These are phyloP conservation scores for Thelephora aurantiotincta DNA, from an alignment of 768 basidiomycete species.

Conservation along the genomic window DNA sequence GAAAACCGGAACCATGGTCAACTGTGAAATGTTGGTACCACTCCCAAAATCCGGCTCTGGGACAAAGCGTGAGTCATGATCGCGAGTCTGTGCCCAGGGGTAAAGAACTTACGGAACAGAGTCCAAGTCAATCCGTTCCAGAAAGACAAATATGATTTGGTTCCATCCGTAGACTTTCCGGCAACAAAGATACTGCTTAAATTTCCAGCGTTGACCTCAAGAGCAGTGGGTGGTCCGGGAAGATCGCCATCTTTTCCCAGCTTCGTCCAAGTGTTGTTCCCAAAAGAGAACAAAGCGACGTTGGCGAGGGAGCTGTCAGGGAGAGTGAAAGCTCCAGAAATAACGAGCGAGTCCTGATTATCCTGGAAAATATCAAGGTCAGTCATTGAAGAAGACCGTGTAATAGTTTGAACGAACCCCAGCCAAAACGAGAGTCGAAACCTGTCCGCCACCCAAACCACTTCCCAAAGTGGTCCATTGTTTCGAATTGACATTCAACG, in stretches of 20 bases:
- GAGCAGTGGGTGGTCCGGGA: conserved; percentile 82
- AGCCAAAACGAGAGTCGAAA: conserved; percentile 65
- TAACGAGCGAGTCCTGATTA: conserved; percentile 57
- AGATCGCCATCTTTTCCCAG: conserved; percentile 47
- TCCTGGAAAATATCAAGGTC: conserved; percentile 23
- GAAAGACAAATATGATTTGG: conserved; percentile 58
- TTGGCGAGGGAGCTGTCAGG: conserved; percentile 50
- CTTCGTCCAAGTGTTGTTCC: conserved; percentile 61
- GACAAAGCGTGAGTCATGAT: neutral
- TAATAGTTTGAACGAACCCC: conserved; percentile 39
- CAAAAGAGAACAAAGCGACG: conserved; percentile 59
- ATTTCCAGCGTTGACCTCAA: conserved; percentile 75
- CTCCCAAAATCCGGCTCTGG: conserved; percentile 41
- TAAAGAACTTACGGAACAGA: conserved; percentile 33
- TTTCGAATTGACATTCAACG: conserved; percentile 47
- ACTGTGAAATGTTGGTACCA: conserved; percentile 59
- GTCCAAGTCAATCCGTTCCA: conserved; percentile 81
- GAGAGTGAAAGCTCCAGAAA: conserved; percentile 66
- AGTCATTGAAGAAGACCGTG: conserved; percentile 4
- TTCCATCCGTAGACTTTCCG: conserved; percentile 47
- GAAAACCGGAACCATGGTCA: conserved; percentile 83
- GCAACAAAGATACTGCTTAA: conserved; percentile 79
- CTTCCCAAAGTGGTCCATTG: conserved; percentile 74
- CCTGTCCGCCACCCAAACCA: conserved; percentile 64
- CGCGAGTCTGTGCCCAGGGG: neutral